phyloP scores from a whole-genome alignment of 352 stramenopile species.

The Phytophthora podocarpi region DNA sequence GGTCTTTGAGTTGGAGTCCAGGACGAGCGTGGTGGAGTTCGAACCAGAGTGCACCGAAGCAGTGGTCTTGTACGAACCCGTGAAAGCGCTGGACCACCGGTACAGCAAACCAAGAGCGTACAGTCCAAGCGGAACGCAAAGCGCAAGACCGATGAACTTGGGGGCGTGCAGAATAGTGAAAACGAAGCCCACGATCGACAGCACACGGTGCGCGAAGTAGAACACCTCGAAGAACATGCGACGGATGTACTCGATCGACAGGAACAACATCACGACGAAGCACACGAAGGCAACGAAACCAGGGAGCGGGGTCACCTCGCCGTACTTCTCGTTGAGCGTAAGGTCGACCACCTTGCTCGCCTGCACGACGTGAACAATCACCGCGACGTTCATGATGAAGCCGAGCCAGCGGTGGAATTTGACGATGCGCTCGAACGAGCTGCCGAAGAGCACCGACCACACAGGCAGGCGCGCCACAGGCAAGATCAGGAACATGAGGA shows the following conservation, averaged over 20 bases:
- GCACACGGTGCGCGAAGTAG: slow-evolving; percentile 75
- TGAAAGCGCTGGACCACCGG: slow-evolving; percentile 59
- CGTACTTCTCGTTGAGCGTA: slow-evolving; percentile 51
- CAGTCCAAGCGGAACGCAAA: slow-evolving; percentile 65
- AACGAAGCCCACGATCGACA: slow-evolving; percentile 76
- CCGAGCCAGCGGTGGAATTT: slow-evolving; percentile 89
- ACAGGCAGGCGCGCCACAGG: slow-evolving; percentile 62
- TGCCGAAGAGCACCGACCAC: slow-evolving; percentile 75
- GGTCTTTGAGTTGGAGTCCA: slow-evolving; percentile 60
- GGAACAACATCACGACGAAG: slow-evolving; percentile 57
- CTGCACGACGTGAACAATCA: slow-evolving; percentile 66
- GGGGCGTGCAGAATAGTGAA: slow-evolving; percentile 74
- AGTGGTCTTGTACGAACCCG: slow-evolving; percentile 48
- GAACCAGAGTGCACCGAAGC: slow-evolving; percentile 45
- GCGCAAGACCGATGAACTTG: slow-evolving; percentile 57
- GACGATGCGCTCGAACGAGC: slow-evolving; percentile 80
- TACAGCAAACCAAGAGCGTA: slow-evolving; percentile 63
- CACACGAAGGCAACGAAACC: slow-evolving; percentile 68
- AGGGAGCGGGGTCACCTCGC: slow-evolving; percentile 58
- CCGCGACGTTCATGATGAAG: slow-evolving; percentile 53
- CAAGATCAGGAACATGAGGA: slow-evolving; percentile 83
- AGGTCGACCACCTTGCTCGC: slow-evolving; percentile 47
- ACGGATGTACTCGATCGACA: slow-evolving; percentile 68
- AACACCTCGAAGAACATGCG: slow-evolving; percentile 78
- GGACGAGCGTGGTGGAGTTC: slow-evolving; percentile 57